Percentiles rank a stretch among this genome's conserved stretches.
phyloP scores from a whole-genome alignment of 2,329 filamentous ascomycete species.

The Tolypocladium nubicola region DNA sequence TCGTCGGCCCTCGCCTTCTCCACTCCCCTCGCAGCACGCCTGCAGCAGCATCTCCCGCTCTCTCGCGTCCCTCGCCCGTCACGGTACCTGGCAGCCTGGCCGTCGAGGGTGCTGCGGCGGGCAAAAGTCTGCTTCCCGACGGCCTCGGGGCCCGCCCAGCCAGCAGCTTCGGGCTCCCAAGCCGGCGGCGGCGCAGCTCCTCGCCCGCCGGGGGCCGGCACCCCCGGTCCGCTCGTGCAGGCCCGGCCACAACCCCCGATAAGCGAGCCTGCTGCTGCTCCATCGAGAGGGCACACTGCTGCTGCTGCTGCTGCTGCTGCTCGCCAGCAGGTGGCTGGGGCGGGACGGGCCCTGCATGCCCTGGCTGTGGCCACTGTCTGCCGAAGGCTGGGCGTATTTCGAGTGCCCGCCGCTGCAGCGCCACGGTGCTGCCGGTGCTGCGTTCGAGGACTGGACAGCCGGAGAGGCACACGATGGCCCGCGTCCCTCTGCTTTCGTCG shows the following conservation, averaged over 20 bases:
- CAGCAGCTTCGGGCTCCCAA: not conserved
- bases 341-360: not conserved
- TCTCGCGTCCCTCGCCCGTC: conserved; percentile 4
- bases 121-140: not conserved
- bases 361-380: not conserved
- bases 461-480: too few relatives aligned
- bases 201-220: not conserved
- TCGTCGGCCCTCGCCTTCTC: conserved; percentile 1
- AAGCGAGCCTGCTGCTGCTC: conserved; percentile 4
- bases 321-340: conserved; percentile 1
- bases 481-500: too few relatives aligned
- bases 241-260: conserved; percentile 5
- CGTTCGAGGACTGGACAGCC: too few relatives aligned
- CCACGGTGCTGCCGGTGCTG: too few relatives aligned
- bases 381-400: not conserved
- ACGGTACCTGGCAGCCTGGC: conserved; percentile 1
- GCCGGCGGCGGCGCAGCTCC: not conserved
- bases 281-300: not conserved
- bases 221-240: not conserved
- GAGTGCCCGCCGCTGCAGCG: not conserved
- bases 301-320: not conserved
- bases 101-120: not conserved
- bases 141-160: not conserved
- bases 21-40: conserved; percentile 4
- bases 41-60: conserved; percentile 2